Conservation (phyloP, 2,329 filamentous ascomycete species). For the Dichotomopilus funicola region DNA sequence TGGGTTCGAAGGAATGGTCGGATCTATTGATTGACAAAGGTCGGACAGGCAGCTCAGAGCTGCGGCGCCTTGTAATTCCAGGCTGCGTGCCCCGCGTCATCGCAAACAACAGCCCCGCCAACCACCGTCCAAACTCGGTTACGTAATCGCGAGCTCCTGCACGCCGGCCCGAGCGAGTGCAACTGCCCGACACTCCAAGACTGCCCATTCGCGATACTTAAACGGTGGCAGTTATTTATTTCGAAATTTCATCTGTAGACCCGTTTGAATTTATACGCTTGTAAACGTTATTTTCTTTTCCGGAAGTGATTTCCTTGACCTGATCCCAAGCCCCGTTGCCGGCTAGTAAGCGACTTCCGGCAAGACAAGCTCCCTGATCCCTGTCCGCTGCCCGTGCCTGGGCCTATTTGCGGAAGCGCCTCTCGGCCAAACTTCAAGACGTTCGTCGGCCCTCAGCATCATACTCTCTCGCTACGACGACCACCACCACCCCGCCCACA, state of each 20-base stretch:
- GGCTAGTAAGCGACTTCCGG: too few species aligned
- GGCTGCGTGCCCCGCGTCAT: constrained; percentile 6
- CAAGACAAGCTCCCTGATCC: too few species aligned
- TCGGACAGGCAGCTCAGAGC: constrained; percentile 3
- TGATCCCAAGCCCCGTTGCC: too few species aligned
- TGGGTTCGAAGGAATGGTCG: background rate
- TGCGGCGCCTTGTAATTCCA: background rate
- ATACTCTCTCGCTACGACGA: background rate
- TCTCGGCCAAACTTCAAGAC: background rate
- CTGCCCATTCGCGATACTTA: too few species aligned
- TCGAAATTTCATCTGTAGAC: too few species aligned
- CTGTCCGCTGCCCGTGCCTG: too few species aligned
- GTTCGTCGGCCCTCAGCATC: background rate
- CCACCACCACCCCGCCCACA: background rate
- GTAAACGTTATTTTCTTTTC: too few species aligned
- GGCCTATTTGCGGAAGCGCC: too few species aligned
- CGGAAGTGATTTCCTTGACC: too few species aligned
- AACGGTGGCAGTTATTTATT: too few species aligned
- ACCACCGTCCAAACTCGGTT: background rate
- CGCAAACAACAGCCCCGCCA: constrained; percentile 4
- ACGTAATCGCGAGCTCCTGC: background rate
- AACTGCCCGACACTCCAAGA: background rate
- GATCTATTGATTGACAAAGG: too few species aligned
- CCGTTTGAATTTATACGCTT: too few species aligned
- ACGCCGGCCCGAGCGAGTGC: background rate